Evolutionary conservation across 1,284 basidiomycete genomes (phyloP), one percentile per base, ranked within the genome.

Genomic region (Ganoderma leucocontextum): DNA sequence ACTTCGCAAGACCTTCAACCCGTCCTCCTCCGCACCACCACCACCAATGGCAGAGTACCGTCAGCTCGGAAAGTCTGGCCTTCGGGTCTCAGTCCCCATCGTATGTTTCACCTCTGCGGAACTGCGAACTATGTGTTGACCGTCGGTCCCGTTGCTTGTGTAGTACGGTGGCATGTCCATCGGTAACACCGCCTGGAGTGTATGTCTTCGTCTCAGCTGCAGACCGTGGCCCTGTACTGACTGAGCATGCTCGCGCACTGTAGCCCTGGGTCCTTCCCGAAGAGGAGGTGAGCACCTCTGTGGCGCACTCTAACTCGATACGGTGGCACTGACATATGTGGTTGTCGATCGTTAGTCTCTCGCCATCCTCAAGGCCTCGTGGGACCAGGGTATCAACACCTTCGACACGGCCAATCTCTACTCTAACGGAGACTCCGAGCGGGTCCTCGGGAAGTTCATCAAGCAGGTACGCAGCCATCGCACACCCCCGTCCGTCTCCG

Each of bases 71-170:
- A 82, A 82, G 64, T 82, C 82, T 0, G 85, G 85, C 9, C 79
- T 87, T 35, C 79, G 81, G 53, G 85, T 89, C 36, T 88, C 86
- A 0, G 82, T 83, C 17, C 83, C 84, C 9, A 84, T 86, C 44
- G 78, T 82, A 39, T 69, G 78, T 75, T 29, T 10, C 8, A 5
- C 10, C 4, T 2, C 15, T 6, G 29, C 19, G 9, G 22, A 47
- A 2, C 12, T 22, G n/a, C 22, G 44, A 19, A 4, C 52, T n/a
- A 17, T n/a, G 15, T 15, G 12, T 10, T 17, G 19, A 17, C 15
- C 42, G 22, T 25, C 12, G 47, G 5, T 49, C 25, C 35, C n/a
- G 25, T 39, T 6, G 22, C 10, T 53, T 47, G 58, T 39, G 35
- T 64, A 82, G 83, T 73, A 86, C 2, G 85, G 85, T 15, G 80